Conservation (phyloP, 257 asterid species). For the Knoxia roxburghii region DNA sequence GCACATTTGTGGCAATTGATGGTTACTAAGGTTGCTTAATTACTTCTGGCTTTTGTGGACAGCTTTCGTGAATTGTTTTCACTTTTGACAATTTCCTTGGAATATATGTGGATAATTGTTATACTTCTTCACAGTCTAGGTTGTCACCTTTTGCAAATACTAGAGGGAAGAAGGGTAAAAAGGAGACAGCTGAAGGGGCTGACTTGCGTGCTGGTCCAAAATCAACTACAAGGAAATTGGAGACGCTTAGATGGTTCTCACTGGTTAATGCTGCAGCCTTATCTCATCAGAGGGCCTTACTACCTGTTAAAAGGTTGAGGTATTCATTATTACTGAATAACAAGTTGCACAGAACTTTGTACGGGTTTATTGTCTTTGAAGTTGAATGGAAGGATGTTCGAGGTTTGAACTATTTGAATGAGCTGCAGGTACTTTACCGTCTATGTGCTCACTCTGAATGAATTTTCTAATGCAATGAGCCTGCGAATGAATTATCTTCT, state of each 20-base stretch:
- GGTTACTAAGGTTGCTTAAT: constrained; percentile 86
- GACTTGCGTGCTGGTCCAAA: constrained; percentile 36
- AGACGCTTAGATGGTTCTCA: constrained; percentile 58
- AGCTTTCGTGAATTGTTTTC: not conserved
- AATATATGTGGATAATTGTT: constrained; percentile 4
- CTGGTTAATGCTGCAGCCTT: constrained; percentile 60
- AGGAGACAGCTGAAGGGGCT: constrained; percentile 31
- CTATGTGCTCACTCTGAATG: not conserved
- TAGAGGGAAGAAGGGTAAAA: constrained; percentile 50
- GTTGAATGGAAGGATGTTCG: constrained; percentile 80
- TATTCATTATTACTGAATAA: constrained; percentile 65
- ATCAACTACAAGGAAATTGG: constrained; percentile 32
- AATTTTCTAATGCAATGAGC: not conserved
- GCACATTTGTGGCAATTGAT: constrained; percentile 93
- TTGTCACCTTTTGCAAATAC: constrained; percentile 92
- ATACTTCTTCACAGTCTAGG: constrained; percentile 61
- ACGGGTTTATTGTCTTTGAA: constrained; percentile 94
- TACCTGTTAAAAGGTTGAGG: constrained; percentile 82
- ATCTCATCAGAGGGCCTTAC: constrained; percentile 79
- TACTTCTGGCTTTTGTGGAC: not conserved
- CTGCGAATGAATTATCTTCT: constrained; percentile 1
- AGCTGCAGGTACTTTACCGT: constrained; percentile 71
- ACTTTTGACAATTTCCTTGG: not conserved
- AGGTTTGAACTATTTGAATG: constrained; percentile 85
- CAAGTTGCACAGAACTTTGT: constrained; percentile 80